These are phyloP conservation scores for Acrodontium crateriforme DNA, from an alignment of 2,329 filamentous ascomycete genomes.

Conservation along the genomic window DNA sequence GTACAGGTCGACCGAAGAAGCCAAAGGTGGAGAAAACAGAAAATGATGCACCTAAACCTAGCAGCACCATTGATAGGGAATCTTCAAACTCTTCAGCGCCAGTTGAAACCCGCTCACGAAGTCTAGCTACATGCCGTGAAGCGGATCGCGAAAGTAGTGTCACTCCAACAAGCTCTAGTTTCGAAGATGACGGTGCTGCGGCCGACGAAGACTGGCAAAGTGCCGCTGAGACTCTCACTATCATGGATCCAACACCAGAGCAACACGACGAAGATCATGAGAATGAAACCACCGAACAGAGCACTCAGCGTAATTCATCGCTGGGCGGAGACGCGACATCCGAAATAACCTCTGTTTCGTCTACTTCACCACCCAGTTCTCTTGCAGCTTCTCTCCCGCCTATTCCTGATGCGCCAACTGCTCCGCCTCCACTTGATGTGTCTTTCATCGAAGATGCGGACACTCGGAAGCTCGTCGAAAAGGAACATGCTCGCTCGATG, in stretches of 20 bases:
- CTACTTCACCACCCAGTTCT: no score
- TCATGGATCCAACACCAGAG: constrained; percentile 3
- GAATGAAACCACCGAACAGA: background rate
- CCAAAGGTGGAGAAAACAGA: no score
- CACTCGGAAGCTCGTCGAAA: constrained; percentile 53
- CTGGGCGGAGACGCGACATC: background rate
- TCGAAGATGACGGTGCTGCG: constrained; percentile 4
- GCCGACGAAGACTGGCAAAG: constrained; percentile 4
- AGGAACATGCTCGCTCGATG: constrained; percentile 47
- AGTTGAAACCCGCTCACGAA: no score
- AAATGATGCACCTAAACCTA: no score
- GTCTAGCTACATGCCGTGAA: background rate
- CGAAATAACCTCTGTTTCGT: background rate
- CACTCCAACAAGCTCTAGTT: no score
- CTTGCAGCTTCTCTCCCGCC: constrained; percentile 27
- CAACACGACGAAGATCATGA: background rate
- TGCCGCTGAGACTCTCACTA: constrained; percentile 10
- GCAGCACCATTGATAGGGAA: background rate
- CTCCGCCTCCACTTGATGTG: constrained; percentile 40
- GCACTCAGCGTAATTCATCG: background rate
- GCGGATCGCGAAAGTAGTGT: background rate
- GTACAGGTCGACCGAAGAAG: constrained; percentile 53
- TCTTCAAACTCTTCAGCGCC: background rate
- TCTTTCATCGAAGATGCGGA: constrained; percentile 48
- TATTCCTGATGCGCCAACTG: constrained; percentile 38